phyloP scores from a whole-genome alignment of 179 eudicot species.

The Gypsophila paniculata region DNA sequence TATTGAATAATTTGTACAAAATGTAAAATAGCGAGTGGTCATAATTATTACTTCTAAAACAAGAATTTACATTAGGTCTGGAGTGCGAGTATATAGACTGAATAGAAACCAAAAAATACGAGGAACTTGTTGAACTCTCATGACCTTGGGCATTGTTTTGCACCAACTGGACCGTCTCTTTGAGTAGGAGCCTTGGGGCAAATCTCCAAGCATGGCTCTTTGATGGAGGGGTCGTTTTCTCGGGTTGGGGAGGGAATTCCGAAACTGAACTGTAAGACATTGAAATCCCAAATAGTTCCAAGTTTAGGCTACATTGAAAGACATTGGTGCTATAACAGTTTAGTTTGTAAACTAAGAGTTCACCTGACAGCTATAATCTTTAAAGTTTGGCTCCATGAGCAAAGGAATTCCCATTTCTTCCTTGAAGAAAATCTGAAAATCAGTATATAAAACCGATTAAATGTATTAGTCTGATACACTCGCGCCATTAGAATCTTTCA shows the following conservation, averaged over 20 bases:
- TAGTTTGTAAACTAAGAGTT: not conserved
- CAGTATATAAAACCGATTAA: slow-evolving; percentile 4
- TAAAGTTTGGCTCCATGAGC: slow-evolving; percentile 87
- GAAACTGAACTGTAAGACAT: slow-evolving; percentile 60
- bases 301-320: not conserved
- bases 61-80: too few species aligned
- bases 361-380: slow-evolving; percentile 94
- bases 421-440: slow-evolving; percentile 60
- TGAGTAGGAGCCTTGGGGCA: slow-evolving; percentile 61
- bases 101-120: not conserved
- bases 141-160: slow-evolving; percentile 27
- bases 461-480: not conserved
- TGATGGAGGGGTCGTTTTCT: slow-evolving; percentile 59
- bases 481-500: too few species aligned
- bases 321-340: not conserved
- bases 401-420: slow-evolving; percentile 87
- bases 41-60: too few species aligned
- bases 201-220: slow-evolving; percentile 69
- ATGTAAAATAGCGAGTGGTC: too few species aligned
- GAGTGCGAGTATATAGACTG: too few species aligned
- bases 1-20: too few species aligned
- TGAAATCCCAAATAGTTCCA: not conserved
- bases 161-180: slow-evolving; percentile 20
- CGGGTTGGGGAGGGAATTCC: slow-evolving; percentile 55
- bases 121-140: not conserved